Evolutionary conservation across 495 filamentous ascomycete genomes (phyloP).

Genomic region (Xylaria castorea): DNA sequence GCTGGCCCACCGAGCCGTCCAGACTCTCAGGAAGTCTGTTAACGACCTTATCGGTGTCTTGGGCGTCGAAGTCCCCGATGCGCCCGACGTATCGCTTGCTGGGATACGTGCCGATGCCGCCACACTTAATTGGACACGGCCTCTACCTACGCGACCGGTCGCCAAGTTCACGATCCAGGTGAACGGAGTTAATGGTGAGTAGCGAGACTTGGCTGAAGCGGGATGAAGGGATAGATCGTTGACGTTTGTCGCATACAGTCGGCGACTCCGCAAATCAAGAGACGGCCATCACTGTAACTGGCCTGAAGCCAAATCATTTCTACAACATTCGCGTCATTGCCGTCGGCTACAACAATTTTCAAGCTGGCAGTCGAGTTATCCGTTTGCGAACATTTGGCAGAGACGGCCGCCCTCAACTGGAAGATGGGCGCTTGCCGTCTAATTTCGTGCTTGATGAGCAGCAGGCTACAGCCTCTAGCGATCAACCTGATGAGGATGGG

Average conservation of each 20-base stretch:
- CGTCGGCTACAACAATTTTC: constrained; percentile 86
- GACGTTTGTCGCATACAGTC: constrained; percentile 57
- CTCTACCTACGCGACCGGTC: constrained; percentile 76
- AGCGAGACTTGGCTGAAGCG: not conserved
- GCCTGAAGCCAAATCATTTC: constrained; percentile 82
- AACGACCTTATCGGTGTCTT: constrained; percentile 88
- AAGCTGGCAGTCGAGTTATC: constrained; percentile 83
- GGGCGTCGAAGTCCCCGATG: constrained; percentile 89
- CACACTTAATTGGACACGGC: constrained; percentile 89
- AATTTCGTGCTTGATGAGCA: constrained; percentile 59
- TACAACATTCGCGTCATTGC: constrained; percentile 93
- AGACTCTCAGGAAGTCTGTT: constrained; percentile 87
- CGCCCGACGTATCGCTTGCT: constrained; percentile 90
- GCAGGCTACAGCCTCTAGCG: constrained; percentile 46
- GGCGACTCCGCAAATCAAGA: constrained; percentile 86
- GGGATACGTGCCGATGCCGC: constrained; percentile 86
- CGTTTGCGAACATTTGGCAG: constrained; percentile 71
- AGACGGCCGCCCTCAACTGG: constrained; percentile 63
- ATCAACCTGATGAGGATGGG: constrained; percentile 48
- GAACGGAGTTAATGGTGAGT: constrained; percentile 87
- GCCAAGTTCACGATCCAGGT: constrained; percentile 89
- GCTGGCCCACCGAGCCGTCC: constrained; percentile 63
- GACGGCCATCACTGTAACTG: constrained; percentile 86
- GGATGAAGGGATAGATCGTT: constrained; percentile 20
- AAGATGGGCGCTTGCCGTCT: constrained; percentile 57